Evolutionary conservation across 768 basidiomycete genomes (phyloP), one percentile per base, ranked within the genome.

Genomic region (Dacryopinax primogenitus): DNA sequence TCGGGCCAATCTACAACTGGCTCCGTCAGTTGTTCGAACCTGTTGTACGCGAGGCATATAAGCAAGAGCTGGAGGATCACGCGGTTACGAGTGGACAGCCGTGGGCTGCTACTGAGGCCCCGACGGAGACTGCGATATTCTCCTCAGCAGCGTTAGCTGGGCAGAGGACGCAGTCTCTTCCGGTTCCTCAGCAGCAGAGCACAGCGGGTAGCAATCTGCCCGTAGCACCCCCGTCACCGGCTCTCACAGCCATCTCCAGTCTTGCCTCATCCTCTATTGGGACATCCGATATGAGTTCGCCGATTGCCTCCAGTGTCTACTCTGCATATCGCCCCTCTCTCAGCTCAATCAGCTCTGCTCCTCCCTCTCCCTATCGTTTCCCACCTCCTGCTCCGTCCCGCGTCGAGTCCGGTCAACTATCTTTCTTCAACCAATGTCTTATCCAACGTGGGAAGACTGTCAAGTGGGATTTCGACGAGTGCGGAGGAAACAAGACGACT

Each of bases 401-500:
- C 13, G 32, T 13, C 18, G 51, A 58, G 32, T 58, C 51, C 13
- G 51, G 51, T 21, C 51, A 58, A 30, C 51, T 58, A 15, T 58
- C 51, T 9, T 58, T 28, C 26, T 21, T 58, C 13, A 58, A 58
- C 26, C 51, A 58, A 30, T 58, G 51, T 30, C 51, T 58, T 6
- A 58, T 58, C 21, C 51, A 58, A 30, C 51, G 51, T 21, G 51
- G 51, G 30, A 58, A 58, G 21, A 32, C 51, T 2, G 26, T 58
- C 23, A 15, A 32, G 13, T 58, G 51, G 51, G 21, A 13, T 23
- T 58, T 58, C 30, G 26, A 58, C 15, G 26, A 58, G 51, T 13
- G 26, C 26, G 51, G 51, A 9, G 51, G 51, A 2, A 58, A 58
- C 51, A 58, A 58, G 51, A 58, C 51, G 51, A 58, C 51, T 7